Evolutionary conservation across 305 asterid species (phyloP).

Genomic region (Rubia balearica): DNA sequence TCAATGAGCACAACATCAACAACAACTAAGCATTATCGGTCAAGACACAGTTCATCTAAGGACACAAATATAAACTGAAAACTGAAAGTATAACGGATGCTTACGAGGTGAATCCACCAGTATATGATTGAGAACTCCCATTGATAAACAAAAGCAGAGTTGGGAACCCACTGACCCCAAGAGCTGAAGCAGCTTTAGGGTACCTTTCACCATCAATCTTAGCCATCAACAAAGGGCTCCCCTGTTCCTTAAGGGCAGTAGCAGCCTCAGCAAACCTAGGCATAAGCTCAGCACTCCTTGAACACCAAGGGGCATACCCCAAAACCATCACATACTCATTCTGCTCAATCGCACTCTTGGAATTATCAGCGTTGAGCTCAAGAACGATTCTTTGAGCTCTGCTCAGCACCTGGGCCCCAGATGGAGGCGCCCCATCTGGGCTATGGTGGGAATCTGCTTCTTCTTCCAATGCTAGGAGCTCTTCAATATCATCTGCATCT

Average conservation of each 20-base stretch:
- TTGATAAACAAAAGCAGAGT: conserved; percentile 71
- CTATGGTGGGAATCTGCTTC: conserved; percentile 35
- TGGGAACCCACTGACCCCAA: conserved; percentile 79
- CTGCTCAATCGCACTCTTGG: conserved; percentile 45
- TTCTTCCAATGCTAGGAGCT: conserved; percentile 74
- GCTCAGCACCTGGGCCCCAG: conserved; percentile 72
- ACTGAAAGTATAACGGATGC: conserved; percentile 13
- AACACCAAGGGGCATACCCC: conserved; percentile 95
- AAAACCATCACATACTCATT: conserved; percentile 79
- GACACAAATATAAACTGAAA: conserved; percentile 5
- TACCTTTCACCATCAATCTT: conserved; percentile 82
- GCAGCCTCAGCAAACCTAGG: conserved; percentile 96
- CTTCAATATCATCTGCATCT: conserved; percentile 46
- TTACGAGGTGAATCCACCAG: conserved; percentile 87
- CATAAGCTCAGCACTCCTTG: conserved; percentile 85
- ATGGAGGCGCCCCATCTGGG: conserved; percentile 26
- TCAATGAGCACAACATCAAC: neutral
- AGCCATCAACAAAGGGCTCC: conserved; percentile 55
- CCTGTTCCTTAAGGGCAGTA: conserved; percentile 57
- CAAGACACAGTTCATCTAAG: neutral
- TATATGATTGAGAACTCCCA: conserved; percentile 72
- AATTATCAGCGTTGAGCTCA: conserved; percentile 59
- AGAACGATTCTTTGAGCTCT: conserved; percentile 83
- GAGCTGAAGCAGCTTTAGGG: conserved; percentile 56
- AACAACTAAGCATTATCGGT: too few relatives aligned